Evolutionary conservation across 2,329 filamentous ascomycete species (phyloP).

Genomic region (Colletotrichum eleusines): DNA sequence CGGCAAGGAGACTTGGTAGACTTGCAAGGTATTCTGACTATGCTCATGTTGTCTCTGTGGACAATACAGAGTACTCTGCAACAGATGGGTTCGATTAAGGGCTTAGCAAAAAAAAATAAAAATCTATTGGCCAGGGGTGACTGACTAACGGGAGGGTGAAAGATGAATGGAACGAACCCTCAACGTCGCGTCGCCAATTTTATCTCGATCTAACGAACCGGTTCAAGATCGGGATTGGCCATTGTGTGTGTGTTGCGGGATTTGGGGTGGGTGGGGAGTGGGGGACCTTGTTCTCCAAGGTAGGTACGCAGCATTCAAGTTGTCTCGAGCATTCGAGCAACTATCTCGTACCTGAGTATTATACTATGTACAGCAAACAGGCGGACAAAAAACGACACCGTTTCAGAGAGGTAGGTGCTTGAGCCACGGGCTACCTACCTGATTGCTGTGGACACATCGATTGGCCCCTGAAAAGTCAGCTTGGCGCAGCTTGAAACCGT

Average conservation of each 20-base stretch:
- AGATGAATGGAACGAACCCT: neutral
- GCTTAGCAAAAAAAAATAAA: neutral
- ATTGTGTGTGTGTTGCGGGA: neutral
- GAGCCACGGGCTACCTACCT: constrained; percentile 5
- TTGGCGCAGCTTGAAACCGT: constrained; percentile 16
- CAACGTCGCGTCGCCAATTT: neutral
- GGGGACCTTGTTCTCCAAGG: neutral
- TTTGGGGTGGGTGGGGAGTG: neutral
- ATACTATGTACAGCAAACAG: too few species aligned
- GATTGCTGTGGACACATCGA: neutral
- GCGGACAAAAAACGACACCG: neutral
- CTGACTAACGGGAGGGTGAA: too few species aligned
- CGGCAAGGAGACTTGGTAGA: neutral
- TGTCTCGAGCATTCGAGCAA: too few species aligned
- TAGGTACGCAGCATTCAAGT: neutral
- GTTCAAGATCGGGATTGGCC: neutral
- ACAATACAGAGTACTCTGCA: neutral
- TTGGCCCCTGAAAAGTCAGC: neutral
- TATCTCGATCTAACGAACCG: neutral
- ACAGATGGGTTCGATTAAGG: neutral
- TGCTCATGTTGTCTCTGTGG: neutral
- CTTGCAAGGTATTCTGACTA: constrained; percentile 6
- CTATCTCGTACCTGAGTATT: too few species aligned
- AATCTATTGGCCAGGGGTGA: neutral
- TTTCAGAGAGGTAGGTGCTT: constrained; percentile 16